Percentiles rank a stretch among this genome's conserved stretches.
Evolutionary conservation across 306 rosid species (phyloP).

Genomic region (Myrica gale): DNA sequence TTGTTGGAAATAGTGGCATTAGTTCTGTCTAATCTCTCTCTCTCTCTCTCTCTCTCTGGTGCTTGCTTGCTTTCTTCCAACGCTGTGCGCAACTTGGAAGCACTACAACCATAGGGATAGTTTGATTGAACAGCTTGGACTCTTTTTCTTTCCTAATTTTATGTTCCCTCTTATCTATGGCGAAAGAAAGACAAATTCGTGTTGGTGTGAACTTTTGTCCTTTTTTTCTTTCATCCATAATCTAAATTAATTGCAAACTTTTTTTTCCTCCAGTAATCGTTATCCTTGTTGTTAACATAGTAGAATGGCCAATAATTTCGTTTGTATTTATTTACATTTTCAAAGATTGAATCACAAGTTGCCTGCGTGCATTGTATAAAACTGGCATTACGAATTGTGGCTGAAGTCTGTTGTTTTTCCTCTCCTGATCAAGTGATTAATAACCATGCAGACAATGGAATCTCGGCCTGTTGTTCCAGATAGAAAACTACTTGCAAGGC

Average conservation of each 20-base stretch:
- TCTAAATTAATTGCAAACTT: neutral
- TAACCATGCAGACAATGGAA: constrained; percentile 76
- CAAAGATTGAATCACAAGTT: constrained; percentile 10
- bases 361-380: constrained; percentile 1
- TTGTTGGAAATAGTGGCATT: neutral
- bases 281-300: neutral
- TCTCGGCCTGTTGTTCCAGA: constrained; percentile 85
- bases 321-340: neutral
- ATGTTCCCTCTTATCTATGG: neutral
- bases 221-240: neutral
- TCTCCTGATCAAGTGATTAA: constrained; percentile 19
- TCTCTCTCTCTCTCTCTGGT: neutral
- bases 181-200: neutral
- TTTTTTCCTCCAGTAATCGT: neutral
- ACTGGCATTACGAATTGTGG: constrained; percentile 11
- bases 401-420: neutral
- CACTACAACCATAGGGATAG: neutral
- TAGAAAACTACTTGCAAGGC: constrained; percentile 89
- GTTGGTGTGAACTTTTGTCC: neutral
- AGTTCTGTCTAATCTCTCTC: neutral
- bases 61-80: neutral
- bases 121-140: neutral
- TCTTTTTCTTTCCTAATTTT: neutral
- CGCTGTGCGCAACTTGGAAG: neutral
- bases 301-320: neutral